Conservation (phyloP, 2,329 filamentous ascomycete genomes). For the Epichloe gansuensis region DNA sequence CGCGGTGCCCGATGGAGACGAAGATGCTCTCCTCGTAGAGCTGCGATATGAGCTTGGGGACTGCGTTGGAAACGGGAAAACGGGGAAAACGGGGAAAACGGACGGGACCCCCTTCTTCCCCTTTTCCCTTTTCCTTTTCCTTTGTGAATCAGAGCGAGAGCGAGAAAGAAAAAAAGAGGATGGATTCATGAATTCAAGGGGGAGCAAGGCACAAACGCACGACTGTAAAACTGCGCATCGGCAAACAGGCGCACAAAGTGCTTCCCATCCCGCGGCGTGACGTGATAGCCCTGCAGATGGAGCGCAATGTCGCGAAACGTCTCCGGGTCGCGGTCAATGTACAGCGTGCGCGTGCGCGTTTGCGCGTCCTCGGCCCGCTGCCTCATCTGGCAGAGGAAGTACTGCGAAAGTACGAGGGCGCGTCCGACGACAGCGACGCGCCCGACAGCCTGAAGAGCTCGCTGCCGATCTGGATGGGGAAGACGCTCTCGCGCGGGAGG, state of each 20-base stretch:
- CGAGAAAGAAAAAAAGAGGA: background rate
- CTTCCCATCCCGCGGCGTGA: constrained; percentile 65
- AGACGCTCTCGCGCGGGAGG: constrained; percentile 59
- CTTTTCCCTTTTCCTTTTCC: no score
- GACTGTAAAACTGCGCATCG: constrained; percentile 87
- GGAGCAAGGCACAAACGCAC: constrained; percentile 33
- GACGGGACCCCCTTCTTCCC: background rate
- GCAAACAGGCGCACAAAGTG: constrained; percentile 90
- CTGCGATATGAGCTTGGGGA: constrained; percentile 80
- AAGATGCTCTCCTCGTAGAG: constrained; percentile 87
- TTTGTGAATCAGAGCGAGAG: background rate
- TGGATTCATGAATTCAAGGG: background rate
- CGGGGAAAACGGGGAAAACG: background rate
- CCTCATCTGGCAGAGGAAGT: constrained; percentile 74
- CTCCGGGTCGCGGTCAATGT: constrained; percentile 84
- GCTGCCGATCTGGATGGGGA: constrained; percentile 62
- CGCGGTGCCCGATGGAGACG: constrained; percentile 74
- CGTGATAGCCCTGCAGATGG: constrained; percentile 86
- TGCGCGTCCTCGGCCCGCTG: constrained; percentile 44
- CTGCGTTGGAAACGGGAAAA: constrained; percentile 28
- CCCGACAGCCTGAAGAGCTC: constrained; percentile 63
- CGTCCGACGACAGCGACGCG: constrained; percentile 63
- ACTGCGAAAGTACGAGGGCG: constrained; percentile 90
- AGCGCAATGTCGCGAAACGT: constrained; percentile 84
- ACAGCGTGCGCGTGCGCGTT: constrained; percentile 67